These are phyloP conservation scores for Dioszegia aurantiaca DNA, from an alignment of 768 basidiomycete species.

Conservation along the genomic window DNA sequence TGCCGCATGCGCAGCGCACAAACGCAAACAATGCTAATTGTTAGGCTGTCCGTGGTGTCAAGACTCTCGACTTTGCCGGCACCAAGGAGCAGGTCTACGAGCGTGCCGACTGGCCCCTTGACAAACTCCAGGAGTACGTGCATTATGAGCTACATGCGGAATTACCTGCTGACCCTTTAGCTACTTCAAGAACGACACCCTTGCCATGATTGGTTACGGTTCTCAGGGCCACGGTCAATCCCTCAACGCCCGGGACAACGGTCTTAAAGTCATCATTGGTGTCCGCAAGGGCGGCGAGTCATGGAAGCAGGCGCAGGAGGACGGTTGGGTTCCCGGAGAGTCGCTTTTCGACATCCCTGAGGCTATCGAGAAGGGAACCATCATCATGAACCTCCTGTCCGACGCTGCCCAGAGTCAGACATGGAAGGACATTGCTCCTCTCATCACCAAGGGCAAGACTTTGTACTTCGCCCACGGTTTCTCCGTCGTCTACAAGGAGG, in stretches of 20 bases:
- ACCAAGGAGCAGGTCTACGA: conserved; percentile 91
- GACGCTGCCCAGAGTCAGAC: conserved; percentile 98
- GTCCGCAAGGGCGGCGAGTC: conserved; percentile 95
- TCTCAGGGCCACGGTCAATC: conserved; percentile 95
- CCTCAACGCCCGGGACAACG: conserved; percentile 97
- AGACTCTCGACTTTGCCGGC: conserved; percentile 95
- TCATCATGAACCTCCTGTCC: conserved; percentile 99
- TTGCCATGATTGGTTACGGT: conserved; percentile 97
- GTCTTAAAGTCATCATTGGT: conserved; percentile 96
- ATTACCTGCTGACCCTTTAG: conserved; percentile 20
- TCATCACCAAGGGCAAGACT: conserved; percentile 99
- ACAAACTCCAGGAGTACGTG: conserved; percentile 81
- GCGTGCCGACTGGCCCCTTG: conserved; percentile 93
- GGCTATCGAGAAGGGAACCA: conserved; percentile 89
- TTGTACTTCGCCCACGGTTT: conserved; percentile 99
- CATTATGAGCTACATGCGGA: neutral
- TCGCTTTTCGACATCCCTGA: conserved; percentile 98
- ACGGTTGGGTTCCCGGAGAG: conserved; percentile 97
- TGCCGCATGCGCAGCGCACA: neutral
- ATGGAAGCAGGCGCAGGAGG: conserved; percentile 91
- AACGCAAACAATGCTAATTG: conserved; percentile 11
- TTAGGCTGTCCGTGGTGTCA: conserved; percentile 68
- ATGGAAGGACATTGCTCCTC: conserved; percentile 81
- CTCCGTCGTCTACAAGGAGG: conserved; percentile 96
- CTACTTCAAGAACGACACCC: conserved; percentile 99